Evolutionary conservation across 768 basidiomycete species (phyloP).

Genomic region (Daedaleopsis nitida): DNA sequence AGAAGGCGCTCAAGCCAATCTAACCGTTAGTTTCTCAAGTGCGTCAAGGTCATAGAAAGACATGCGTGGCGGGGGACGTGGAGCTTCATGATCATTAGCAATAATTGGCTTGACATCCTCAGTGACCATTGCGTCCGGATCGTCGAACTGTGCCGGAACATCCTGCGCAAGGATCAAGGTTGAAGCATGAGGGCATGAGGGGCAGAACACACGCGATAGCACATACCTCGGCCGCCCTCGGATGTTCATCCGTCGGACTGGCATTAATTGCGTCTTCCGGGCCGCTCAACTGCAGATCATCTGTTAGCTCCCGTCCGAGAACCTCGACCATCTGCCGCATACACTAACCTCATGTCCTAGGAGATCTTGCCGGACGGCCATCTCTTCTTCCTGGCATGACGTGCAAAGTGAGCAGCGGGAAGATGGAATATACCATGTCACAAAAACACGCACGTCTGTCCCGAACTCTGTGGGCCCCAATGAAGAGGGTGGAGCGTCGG

Average conservation of each 20-base stretch:
- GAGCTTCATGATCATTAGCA: not conserved
- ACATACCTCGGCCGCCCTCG: conserved; percentile 5
- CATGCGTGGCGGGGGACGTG: conserved; percentile 6
- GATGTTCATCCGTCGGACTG: not conserved
- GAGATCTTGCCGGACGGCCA: not conserved
- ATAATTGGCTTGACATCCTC: not conserved
- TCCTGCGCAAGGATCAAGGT: not conserved
- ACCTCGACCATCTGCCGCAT: not conserved
- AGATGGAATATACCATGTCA: not conserved
- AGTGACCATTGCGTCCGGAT: not conserved
- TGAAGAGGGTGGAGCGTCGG: conserved; percentile 27
- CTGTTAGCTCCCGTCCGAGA: not conserved
- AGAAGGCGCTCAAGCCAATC: not conserved
- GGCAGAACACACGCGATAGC: not conserved
- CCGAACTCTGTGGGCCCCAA: conserved; percentile 13
- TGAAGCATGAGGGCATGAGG: not conserved
- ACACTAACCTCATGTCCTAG: not conserved
- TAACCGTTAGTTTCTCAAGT: conserved; percentile 23
- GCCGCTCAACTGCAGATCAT: conserved; percentile 4
- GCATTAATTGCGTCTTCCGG: not conserved
- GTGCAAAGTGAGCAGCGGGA: not conserved
- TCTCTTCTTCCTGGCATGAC: conserved; percentile 9
- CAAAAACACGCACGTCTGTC: conserved; percentile 15
- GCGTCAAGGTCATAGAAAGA: conserved; percentile 19
- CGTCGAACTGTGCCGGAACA: not conserved